Percentiles rank a stretch among this genome's conserved stretches.
Conservation (phyloP, 2,329 filamentous ascomycete genomes). For the Cucurbitaria berberidis region DNA sequence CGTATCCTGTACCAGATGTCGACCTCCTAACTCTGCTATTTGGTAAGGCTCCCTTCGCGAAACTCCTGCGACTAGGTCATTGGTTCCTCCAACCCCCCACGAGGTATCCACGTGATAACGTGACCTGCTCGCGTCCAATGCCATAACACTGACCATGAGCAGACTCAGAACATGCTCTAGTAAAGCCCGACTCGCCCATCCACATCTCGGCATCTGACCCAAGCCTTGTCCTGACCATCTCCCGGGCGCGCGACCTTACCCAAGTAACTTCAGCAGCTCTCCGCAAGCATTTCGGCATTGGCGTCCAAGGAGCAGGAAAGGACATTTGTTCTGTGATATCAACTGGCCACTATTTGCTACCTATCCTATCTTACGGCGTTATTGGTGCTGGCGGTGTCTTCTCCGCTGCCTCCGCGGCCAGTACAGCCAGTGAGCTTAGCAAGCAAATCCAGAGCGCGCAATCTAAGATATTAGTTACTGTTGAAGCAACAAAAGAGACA, state of each 20-base stretch:
- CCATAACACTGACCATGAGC: slow-evolving; percentile 6
- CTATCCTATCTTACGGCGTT: slow-evolving; percentile 62
- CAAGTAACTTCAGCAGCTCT: slow-evolving; percentile 63
- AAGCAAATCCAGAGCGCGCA: slow-evolving; percentile 54
- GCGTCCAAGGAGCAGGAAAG: slow-evolving; percentile 54
- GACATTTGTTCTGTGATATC: slow-evolving; percentile 63
- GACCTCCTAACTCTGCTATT: slow-evolving; percentile 53
- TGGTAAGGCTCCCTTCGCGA: slow-evolving; percentile 31
- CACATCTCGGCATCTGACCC: slow-evolving; percentile 65
- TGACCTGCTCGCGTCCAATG: neutral
- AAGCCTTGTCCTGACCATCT: slow-evolving; percentile 60
- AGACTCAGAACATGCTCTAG: slow-evolving; percentile 40
- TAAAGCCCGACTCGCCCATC: slow-evolving; percentile 59
- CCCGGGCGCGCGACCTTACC: slow-evolving; percentile 56
- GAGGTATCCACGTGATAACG: slow-evolving; percentile 2
- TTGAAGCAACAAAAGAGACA: slow-evolving; percentile 56
- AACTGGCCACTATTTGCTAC: slow-evolving; percentile 62
- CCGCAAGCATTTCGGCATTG: slow-evolving; percentile 61
- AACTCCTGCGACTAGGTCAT: neutral
- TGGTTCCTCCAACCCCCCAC: neutral
- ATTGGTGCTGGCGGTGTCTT: slow-evolving; percentile 67
- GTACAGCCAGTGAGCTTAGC: slow-evolving; percentile 59
- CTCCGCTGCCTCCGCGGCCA: slow-evolving; percentile 60
- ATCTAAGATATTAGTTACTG: slow-evolving; percentile 54
- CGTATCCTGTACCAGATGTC: slow-evolving; percentile 45